These are phyloP conservation scores for Pleurotus tuber-regium DNA, from an alignment of 768 basidiomycete genomes.

Conservation along the genomic window DNA sequence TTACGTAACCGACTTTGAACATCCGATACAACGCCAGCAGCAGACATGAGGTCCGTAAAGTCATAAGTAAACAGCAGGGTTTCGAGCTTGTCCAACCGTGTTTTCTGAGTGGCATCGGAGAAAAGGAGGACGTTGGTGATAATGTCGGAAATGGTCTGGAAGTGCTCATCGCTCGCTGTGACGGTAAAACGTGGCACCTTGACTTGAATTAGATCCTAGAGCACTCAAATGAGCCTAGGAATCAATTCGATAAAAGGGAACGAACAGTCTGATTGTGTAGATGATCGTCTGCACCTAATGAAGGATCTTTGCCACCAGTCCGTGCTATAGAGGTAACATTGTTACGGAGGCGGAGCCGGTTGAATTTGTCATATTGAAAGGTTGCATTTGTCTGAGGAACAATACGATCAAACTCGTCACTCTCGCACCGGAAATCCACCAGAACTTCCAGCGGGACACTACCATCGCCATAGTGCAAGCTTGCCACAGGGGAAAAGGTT, in stretches of 20 bases:
- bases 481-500: constrained; percentile 71
- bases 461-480: constrained; percentile 40
- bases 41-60: constrained; percentile 72
- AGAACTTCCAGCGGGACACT: constrained; percentile 88
- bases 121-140: constrained; percentile 88
- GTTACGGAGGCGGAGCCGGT: constrained; percentile 80
- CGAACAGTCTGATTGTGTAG: constrained; percentile 64
- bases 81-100: constrained; percentile 74
- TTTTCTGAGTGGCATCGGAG: constrained; percentile 81
- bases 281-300: constrained; percentile 39
- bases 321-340: constrained; percentile 54
- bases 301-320: constrained; percentile 34
- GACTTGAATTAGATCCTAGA: constrained; percentile 77
- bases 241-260: not conserved
- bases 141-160: constrained; percentile 81
- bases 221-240: constrained; percentile 1
- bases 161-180: constrained; percentile 79
- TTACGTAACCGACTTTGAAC: constrained; percentile 74
- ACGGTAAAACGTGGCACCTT: constrained; percentile 87
- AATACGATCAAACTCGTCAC: constrained; percentile 80
- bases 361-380: constrained; percentile 93
- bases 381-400: constrained; percentile 86
- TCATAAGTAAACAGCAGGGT: constrained; percentile 85
- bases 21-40: constrained; percentile 66
- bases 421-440: constrained; percentile 82